Percentiles rank a stretch among this genome's conserved stretches.
phyloP scores from a whole-genome alignment of 2,329 filamentous ascomycete genomes.

The Cyphellophora attinorum region DNA sequence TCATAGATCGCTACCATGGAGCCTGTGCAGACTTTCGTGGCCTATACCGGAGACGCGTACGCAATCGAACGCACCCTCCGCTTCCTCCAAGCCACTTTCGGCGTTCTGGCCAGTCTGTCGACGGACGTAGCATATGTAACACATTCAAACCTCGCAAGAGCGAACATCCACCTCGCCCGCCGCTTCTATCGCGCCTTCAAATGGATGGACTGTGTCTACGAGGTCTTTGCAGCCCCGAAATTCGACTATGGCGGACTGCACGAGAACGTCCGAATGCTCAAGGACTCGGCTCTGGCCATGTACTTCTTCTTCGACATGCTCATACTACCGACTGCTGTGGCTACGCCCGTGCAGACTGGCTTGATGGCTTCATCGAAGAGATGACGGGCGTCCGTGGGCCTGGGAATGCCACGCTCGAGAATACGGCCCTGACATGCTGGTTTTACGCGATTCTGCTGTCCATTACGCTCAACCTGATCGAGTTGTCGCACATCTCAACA shows the following conservation, averaged over 20 bases:
- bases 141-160: not conserved
- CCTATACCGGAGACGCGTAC: not conserved
- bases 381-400: not conserved
- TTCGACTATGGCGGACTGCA: not conserved
- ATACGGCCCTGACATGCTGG: not conserved
- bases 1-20: no score
- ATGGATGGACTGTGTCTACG: not conserved
- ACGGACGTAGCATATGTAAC: not conserved
- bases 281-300: not conserved
- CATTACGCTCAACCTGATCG: not conserved
- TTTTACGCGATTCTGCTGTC: conserved; percentile 1
- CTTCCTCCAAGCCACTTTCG: not conserved
- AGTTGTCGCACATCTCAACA: not conserved
- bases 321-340: not conserved
- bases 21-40: not conserved
- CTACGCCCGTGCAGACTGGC: not conserved
- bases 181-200: not conserved
- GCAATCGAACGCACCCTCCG: not conserved
- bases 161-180: not conserved
- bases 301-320: conserved; percentile 1
- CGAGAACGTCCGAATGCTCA: conserved; percentile 1
- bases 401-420: not conserved
- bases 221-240: not conserved
- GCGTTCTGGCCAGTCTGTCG: not conserved
- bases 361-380: not conserved